Evolutionary conservation across 2,329 filamentous ascomycete species (phyloP), one percentile per base, ranked within the genome.

Genomic region (Colletotrichum costaricense): DNA sequence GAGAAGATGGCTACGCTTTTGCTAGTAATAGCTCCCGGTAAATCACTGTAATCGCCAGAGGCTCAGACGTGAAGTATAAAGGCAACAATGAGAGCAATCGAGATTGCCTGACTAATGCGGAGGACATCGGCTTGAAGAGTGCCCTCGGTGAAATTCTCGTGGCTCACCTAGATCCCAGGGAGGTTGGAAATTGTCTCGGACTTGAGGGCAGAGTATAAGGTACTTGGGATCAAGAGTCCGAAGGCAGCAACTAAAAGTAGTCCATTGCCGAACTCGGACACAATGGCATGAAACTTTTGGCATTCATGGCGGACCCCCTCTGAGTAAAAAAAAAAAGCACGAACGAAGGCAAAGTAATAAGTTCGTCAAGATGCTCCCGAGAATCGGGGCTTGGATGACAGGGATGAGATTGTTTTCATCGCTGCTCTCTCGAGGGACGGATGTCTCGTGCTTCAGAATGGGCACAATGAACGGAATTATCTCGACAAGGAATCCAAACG

Each of bases 321-420:
- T 26, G 26, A 26, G 26, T 26, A 26, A 26, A 16, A 89, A 86
- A 67, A 93, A 88, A 81, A 94, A 94, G 79, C 92, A 94, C 35
- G 89, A 80, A 0, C 92, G 92, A 33, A 93, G 82, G 75, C 92
- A 94, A 1, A 94, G 86, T 11, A 93, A 81, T 35, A 93, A 80
- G 59, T 93, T 94, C 14, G 92, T 92, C 63, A 94, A 78, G 57
- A 93, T 92, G 2, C 91, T 93, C 14, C 92, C 92, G 0, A 94
- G 84, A 63, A 94, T 93, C 4, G 92, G 92, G 67, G 91, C 91
- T 78, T 92, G 88, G 63, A 93, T 93, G 76, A 93, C 91, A 2
- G 86, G 85, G 56, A 92, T 88, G 80, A 80, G 74, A 56, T 83
- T 80, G 2, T 82, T 81, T 49, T 81, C 80, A 5, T 81, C 78